Conservation (phyloP, 176 grass and related monocot species). For the barley (Hordeum vulgare) region DNA sequence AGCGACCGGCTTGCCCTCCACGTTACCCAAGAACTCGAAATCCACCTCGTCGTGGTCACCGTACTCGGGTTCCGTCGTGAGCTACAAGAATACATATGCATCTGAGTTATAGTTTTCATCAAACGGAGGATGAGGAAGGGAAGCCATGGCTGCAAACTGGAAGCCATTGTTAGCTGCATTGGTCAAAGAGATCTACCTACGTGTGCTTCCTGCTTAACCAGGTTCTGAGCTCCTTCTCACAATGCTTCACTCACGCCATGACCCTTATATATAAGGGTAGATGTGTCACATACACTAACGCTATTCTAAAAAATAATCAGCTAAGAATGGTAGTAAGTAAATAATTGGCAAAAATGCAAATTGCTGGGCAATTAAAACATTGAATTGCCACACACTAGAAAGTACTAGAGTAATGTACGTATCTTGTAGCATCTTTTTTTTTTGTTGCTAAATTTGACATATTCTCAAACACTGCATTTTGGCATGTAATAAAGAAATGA, state of each 20-base stretch:
- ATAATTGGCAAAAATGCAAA: not conserved
- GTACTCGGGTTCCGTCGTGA: constrained; percentile 4
- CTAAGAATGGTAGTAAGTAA: not conserved
- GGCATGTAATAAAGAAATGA: not conserved
- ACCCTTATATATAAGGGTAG: not conserved
- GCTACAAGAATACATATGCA: not conserved
- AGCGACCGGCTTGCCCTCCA: constrained; percentile 39
- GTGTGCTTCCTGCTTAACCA: not conserved
- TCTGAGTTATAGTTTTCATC: not conserved
- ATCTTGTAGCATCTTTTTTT: not conserved
- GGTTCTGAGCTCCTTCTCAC: not conserved
- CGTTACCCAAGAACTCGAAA: constrained; percentile 72
- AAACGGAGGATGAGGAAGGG: not conserved
- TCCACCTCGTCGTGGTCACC: constrained; percentile 45
- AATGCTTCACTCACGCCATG: not conserved
- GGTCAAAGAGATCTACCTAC: not conserved
- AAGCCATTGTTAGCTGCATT: not conserved
- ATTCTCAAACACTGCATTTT: not conserved
- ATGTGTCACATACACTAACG: not conserved
- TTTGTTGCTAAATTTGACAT: not conserved
- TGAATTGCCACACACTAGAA: not conserved
- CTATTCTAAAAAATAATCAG: not conserved
- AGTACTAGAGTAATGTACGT: not conserved
- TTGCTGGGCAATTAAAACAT: not conserved
- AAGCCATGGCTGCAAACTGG: not conserved